phyloP scores from a whole-genome alignment of 2,329 filamentous ascomycete genomes.

The Westerdykella ornata region DNA sequence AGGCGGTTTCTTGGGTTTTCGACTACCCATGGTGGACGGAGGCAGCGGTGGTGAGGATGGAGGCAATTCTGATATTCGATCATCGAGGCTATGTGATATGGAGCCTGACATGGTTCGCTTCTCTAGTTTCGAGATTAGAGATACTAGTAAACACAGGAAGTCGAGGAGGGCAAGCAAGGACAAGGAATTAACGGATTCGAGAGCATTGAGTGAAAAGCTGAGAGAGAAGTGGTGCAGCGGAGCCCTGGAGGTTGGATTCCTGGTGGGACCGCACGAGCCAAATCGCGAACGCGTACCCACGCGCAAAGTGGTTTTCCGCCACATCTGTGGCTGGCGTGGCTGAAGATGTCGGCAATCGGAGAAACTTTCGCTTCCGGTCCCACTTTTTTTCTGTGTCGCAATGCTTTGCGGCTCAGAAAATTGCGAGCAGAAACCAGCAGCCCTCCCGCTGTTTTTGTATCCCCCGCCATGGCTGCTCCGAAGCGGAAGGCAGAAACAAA shows the following conservation, averaged over 20 bases:
- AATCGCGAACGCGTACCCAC: slow-evolving; percentile 7
- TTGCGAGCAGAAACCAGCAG: not conserved
- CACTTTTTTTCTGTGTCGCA: slow-evolving; percentile 15
- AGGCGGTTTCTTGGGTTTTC: slow-evolving; percentile 43
- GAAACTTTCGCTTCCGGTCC: slow-evolving; percentile 16
- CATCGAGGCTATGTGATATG: slow-evolving; percentile 8
- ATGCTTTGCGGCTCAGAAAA: slow-evolving; percentile 7
- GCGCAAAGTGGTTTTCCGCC: slow-evolving; percentile 16
- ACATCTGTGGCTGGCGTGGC: slow-evolving; percentile 6
- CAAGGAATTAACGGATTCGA: slow-evolving; percentile 4
- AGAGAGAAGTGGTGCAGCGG: slow-evolving; percentile 1
- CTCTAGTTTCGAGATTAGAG: not conserved
- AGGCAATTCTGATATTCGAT: slow-evolving; percentile 33
- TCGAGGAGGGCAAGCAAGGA: not conserved
- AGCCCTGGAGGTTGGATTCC: slow-evolving; percentile 14
- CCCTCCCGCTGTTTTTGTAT: slow-evolving; percentile 2
- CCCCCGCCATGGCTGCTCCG: slow-evolving; percentile 38
- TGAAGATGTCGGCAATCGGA: slow-evolving; percentile 18
- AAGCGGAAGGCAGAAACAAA: slow-evolving; percentile 43
- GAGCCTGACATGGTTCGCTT: not conserved
- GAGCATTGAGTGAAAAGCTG: not conserved
- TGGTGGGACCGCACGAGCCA: not conserved
- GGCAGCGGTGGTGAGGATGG: slow-evolving; percentile 35
- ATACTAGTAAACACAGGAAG: slow-evolving; percentile 1
- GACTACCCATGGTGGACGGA: slow-evolving; percentile 19